Evolutionary conservation across 2,329 filamentous ascomycete species (phyloP).

Genomic region (Mycocentrospora acerina): DNA sequence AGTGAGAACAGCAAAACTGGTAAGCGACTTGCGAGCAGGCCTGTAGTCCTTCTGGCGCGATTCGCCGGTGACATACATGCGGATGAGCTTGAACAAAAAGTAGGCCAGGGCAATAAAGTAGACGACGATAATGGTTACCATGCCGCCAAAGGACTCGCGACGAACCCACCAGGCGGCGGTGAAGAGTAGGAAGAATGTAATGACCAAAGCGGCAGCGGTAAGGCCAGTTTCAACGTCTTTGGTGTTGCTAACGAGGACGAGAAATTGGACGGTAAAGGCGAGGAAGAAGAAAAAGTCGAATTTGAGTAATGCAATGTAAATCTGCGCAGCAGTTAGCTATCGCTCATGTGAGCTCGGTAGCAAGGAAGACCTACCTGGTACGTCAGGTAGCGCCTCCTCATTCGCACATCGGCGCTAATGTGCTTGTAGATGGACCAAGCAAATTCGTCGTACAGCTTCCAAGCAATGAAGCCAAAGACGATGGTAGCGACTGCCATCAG

Average conservation of each 20-base stretch:
- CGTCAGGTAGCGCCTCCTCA: constrained; percentile 94
- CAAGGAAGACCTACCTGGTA: constrained; percentile 76
- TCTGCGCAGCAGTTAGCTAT: constrained; percentile 55
- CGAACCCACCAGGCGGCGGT: constrained; percentile 83
- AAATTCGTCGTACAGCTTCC: constrained; percentile 98
- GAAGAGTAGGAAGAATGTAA: constrained; percentile 87
- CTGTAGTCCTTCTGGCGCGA: constrained; percentile 60
- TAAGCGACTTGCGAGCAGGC: constrained; percentile 81
- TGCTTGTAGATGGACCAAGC: constrained; percentile 99
- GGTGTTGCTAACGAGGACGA: constrained; percentile 77
- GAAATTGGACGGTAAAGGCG: constrained; percentile 96
- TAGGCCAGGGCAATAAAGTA: constrained; percentile 90
- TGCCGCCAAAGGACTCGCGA: constrained; percentile 77
- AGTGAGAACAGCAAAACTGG: constrained; percentile 91
- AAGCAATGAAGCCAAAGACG: constrained; percentile 74
- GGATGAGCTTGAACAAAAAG: constrained; percentile 96
- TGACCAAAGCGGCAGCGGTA: constrained; percentile 84
- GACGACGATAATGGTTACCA: constrained; percentile 74
- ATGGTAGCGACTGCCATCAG: constrained; percentile 77
- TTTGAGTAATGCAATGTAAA: constrained; percentile 96
- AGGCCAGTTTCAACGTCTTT: constrained; percentile 76
- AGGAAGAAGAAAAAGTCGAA: constrained; percentile 99
- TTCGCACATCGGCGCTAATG: constrained; percentile 92
- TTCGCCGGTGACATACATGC: constrained; percentile 75
- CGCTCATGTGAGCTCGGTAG: neutral